phyloP scores from a whole-genome alignment of 495 filamentous ascomycete species.

The Halenospora varia region DNA sequence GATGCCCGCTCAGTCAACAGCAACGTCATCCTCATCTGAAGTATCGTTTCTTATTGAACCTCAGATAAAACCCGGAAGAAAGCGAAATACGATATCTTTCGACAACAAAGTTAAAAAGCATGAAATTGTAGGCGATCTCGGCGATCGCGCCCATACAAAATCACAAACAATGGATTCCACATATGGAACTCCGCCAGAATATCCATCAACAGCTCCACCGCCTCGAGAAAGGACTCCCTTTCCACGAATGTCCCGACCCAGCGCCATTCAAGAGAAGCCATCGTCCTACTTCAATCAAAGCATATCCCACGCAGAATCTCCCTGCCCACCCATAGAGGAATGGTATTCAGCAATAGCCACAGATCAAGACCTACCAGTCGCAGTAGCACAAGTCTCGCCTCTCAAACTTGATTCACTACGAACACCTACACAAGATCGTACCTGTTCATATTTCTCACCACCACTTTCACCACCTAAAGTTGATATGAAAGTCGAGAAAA shows the following conservation, averaged over 20 bases:
- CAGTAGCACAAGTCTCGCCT: background rate
- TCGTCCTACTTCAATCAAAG: background rate
- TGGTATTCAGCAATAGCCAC: background rate
- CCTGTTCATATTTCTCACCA: background rate
- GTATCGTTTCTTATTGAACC: no score
- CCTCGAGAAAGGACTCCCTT: background rate
- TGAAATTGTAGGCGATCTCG: background rate
- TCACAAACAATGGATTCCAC: slow-evolving; percentile 3
- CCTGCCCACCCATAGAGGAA: background rate
- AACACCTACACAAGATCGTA: background rate
- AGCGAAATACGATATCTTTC: background rate
- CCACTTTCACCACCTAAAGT: background rate
- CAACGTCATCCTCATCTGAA: background rate
- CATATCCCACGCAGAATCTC: background rate
- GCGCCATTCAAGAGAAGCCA: background rate
- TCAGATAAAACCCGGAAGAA: background rate
- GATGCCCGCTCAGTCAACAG: background rate
- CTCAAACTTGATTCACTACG: background rate
- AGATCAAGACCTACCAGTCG: background rate
- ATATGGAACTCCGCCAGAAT: slow-evolving; percentile 12
- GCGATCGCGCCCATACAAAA: background rate
- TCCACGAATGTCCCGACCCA: background rate
- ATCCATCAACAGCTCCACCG: background rate
- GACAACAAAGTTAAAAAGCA: background rate
- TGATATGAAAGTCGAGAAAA: no score